These are phyloP conservation scores for Taxillus chinensis DNA, from an alignment of 164 flowering plant species.

Conservation along the genomic window DNA sequence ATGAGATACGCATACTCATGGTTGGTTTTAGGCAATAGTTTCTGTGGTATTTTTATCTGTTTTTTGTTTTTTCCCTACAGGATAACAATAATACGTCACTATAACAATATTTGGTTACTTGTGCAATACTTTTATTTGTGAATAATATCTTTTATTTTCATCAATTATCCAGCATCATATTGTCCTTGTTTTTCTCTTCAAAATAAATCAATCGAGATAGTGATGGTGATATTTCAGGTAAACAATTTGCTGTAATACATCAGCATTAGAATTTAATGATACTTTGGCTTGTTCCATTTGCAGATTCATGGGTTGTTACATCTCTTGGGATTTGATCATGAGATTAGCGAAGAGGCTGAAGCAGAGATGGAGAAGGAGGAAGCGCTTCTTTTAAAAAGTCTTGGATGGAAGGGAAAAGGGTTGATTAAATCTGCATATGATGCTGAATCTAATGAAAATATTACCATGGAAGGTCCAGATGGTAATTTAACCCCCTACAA, in stretches of 20 bases:
- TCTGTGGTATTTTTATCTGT: background rate
- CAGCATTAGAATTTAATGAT: no score
- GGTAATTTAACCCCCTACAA: conserved; percentile 29
- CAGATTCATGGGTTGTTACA: conserved; percentile 93
- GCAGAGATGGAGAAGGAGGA: conserved; percentile 88
- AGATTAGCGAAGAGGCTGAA: conserved; percentile 87
- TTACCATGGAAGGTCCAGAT: conserved; percentile 26
- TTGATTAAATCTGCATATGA: conserved; percentile 72
- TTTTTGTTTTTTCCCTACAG: background rate
- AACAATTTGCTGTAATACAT: no score
- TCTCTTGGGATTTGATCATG: conserved; percentile 94
- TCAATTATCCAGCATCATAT: no score
- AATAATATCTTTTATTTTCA: no score
- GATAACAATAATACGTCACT: no score
- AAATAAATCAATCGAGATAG: no score
- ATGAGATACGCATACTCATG: conserved; percentile 91
- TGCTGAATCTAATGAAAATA: conserved; percentile 30
- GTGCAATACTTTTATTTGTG: no score
- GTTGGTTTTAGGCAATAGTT: conserved; percentile 29
- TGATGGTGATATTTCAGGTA: no score
- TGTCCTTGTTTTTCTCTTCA: no score
- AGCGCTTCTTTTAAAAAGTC: conserved; percentile 62
- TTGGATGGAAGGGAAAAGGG: conserved; percentile 94
- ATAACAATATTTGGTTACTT: no score
- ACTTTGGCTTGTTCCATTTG: background rate